A percentile compares a stretch with the other conserved stretches of the same genome.
Conservation (phyloP, 345 rosid species). For the Xanthoceras sorbifolium region DNA sequence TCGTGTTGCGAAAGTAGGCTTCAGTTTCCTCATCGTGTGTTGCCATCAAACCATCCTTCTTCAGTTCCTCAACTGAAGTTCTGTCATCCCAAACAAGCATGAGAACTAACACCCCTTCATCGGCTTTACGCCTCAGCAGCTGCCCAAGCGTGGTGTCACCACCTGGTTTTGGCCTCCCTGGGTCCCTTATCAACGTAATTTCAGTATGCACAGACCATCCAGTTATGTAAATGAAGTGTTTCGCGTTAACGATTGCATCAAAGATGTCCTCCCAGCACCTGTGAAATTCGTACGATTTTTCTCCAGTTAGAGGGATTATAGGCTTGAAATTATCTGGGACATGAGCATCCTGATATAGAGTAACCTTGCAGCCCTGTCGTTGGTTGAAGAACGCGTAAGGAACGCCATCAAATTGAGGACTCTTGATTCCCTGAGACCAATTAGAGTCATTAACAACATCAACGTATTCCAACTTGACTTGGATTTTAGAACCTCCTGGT, state of each 20-base stretch:
- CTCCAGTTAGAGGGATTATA: constrained; percentile 14
- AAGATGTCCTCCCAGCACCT: constrained; percentile 88
- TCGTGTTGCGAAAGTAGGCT: constrained; percentile 47
- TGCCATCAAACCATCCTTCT: constrained; percentile 64
- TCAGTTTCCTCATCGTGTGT: constrained; percentile 77
- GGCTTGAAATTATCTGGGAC: constrained; percentile 37
- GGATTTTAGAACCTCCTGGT: constrained; percentile 47
- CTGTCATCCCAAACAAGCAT: constrained; percentile 86
- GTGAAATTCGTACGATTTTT: constrained; percentile 36
- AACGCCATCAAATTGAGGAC: constrained; percentile 44
- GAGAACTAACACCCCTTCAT: constrained; percentile 60
- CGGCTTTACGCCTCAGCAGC: constrained; percentile 58
- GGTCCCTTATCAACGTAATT: constrained; percentile 63
- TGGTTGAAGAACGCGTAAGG: constrained; percentile 60
- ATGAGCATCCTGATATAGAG: constrained; percentile 87
- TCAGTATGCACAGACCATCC: constrained; percentile 79
- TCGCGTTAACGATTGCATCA: constrained; percentile 57
- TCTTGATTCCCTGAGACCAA: constrained; percentile 68
- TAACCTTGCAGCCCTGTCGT: constrained; percentile 60
- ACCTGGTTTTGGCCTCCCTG: constrained; percentile 28
- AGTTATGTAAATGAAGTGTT: constrained; percentile 63
- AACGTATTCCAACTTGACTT: constrained; percentile 46
- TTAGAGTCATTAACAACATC: constrained; percentile 29
- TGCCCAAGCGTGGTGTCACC: constrained; percentile 53
- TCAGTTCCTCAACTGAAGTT: constrained; percentile 51